Conservation (phyloP, 306 rosid species). For the Delonix regia region DNA sequence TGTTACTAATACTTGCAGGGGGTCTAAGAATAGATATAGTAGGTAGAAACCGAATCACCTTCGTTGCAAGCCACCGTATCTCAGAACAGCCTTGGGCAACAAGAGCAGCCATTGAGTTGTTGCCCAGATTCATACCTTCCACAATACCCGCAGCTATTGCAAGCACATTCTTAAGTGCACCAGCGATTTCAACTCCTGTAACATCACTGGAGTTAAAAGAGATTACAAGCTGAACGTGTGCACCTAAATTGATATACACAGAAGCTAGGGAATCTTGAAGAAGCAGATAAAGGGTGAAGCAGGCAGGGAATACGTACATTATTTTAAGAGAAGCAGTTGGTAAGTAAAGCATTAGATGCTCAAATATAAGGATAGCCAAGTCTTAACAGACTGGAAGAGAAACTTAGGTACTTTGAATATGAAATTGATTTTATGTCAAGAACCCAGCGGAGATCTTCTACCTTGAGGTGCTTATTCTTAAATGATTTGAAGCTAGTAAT, state of each 20-base stretch:
- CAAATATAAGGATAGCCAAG: background rate
- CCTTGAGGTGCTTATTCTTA: conserved; percentile 98
- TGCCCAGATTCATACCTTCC: conserved; percentile 95
- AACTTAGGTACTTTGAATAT: conserved; percentile 9
- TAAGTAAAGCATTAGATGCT: background rate
- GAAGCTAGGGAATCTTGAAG: conserved; percentile 16
- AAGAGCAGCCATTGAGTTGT: conserved; percentile 97
- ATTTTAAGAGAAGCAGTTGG: background rate
- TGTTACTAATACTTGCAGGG: conserved; percentile 13
- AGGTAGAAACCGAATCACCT: conserved; percentile 50
- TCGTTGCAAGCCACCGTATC: conserved; percentile 95
- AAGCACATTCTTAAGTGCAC: conserved; percentile 93
- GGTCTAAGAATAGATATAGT: background rate
- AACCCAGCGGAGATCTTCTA: conserved; percentile 45
- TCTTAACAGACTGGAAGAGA: conserved; percentile 12
- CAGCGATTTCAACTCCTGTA: conserved; percentile 97
- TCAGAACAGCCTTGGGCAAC: conserved; percentile 97
- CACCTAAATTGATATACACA: conserved; percentile 25
- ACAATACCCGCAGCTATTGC: conserved; percentile 98
- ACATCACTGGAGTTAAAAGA: conserved; percentile 98
- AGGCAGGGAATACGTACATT: conserved; percentile 21
- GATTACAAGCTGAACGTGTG: conserved; percentile 67
- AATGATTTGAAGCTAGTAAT: conserved; percentile 71
- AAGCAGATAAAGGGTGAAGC: conserved; percentile 10
- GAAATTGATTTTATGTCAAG: conserved; percentile 27